Base-by-base conservation (phyloP, 2,329 filamentous ascomycete genomes). In the Penicillium sclerotigenum region DNA sequence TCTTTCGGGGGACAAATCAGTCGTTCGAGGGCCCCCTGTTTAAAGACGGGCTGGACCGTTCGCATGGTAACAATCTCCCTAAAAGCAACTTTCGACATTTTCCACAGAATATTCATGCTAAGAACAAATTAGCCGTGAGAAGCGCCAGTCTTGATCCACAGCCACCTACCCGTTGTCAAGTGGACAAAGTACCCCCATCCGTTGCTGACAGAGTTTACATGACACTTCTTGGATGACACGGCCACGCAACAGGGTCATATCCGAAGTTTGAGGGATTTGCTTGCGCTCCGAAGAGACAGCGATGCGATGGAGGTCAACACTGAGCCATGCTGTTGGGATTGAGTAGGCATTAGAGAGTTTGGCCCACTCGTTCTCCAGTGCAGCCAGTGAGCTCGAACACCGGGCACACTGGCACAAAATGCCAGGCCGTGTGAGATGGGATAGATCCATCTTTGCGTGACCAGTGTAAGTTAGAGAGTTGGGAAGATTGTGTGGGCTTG, bases 341-440 rank as follows among this genome's bases (percentile, higher is more conserved):
- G 72, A 68, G 52, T 75, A 74, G 10, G 71, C 68, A 49, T 65
- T 71, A 26, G 72, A 74, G n/a, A 75, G 58, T 50, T 68, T 72
- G 10, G 69, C 72, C 73, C 73, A 75, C 56, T 74, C 73, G 50
- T 75, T 75, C 63, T 75, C 73, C 20, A 74, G 63, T n/a, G 69
- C 73, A 5, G 72, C 73, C 46, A 75, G 62, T 26, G 73, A 74
- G 60, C 72, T 75, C n/a, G 71, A 73, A 56, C 73, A 75, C 47
- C 71, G 67, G 24, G 65, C 64, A 52, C 73, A 75, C 59, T 74
- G 71, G 49, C 70, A 68, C 18, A 74, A 59, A n/a, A 75, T 69
- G n/a, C 72, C 70, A 9, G 73, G 72, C 26, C 72, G 66, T 31
- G 68, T 68, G 5, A 75, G 65, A 56, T 60, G 65, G 29, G 68